phyloP scores from a whole-genome alignment of 139 green algal genomes.

The Micractinium conductrix region DNA sequence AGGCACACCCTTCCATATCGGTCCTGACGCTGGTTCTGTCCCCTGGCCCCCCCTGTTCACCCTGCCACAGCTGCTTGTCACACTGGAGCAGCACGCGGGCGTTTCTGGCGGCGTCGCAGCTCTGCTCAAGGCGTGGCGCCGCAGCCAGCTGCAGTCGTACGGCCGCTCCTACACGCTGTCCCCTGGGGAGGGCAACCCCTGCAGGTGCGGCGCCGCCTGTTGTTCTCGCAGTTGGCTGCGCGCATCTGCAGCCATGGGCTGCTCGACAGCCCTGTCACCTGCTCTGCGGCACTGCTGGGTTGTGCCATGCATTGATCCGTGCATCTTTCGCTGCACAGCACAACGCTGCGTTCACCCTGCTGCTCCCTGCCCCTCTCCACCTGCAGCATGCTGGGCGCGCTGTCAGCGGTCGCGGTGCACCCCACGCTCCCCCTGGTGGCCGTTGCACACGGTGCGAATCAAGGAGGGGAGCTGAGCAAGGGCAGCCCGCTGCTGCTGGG shows the following conservation, averaged over 20 bases:
- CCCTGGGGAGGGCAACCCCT: neutral
- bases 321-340: too few relatives aligned
- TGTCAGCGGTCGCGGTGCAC: neutral
- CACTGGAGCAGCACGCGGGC: neutral
- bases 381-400: neutral
- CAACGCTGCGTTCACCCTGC: too few relatives aligned
- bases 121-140: neutral
- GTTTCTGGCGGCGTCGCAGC: neutral
- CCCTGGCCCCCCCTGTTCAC: too few relatives aligned
- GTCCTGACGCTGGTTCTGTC: too few relatives aligned
- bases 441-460: neutral
- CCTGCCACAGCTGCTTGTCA: neutral
- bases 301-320: too few relatives aligned
- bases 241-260: too few relatives aligned
- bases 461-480: neutral
- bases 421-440: neutral
- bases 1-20: too few relatives aligned
- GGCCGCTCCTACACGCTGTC: neutral
- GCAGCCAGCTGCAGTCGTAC: conserved; percentile 1
- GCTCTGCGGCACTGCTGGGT: too few relatives aligned
- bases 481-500: too few relatives aligned
- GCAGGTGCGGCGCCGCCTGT: neutral
- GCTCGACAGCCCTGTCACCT: too few relatives aligned
- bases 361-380: too few relatives aligned
- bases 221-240: too few relatives aligned